These are phyloP conservation scores for Rhizoctonia solani DNA, from an alignment of 1,284 basidiomycete genomes.

Conservation along the genomic window DNA sequence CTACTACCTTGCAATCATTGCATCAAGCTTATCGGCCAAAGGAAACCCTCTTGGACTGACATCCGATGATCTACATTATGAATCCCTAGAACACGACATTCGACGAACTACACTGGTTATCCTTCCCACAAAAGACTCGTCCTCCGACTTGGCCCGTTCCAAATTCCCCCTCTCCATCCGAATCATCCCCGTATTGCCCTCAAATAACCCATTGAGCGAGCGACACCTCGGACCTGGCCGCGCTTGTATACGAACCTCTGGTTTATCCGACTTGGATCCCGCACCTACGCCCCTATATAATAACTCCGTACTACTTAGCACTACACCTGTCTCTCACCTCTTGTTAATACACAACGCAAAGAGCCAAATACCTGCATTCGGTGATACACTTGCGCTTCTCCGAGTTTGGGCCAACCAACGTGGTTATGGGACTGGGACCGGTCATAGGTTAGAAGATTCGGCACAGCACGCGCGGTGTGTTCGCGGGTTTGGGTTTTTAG, in stretches of 20 bases:
- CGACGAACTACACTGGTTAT: conserved; percentile 72
- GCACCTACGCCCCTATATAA: conserved; percentile 80
- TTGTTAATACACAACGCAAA: conserved; percentile 70
- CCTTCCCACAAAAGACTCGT: conserved; percentile 55
- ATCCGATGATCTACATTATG: conserved; percentile 61
- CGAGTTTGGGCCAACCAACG: conserved; percentile 91
- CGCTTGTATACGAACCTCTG: neutral
- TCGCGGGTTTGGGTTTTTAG: conserved; percentile 67
- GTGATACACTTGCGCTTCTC: conserved; percentile 78
- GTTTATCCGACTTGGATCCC: conserved; percentile 39
- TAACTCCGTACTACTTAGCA: conserved; percentile 67
- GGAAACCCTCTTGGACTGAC: conserved; percentile 45
- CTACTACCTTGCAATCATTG: conserved; percentile 86
- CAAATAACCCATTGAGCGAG: conserved; percentile 52
- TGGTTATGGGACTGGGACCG: conserved; percentile 64
- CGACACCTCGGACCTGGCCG: conserved; percentile 27
- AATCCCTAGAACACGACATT: conserved; percentile 64
- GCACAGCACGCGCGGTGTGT: conserved; percentile 52
- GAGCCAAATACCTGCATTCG: conserved; percentile 65
- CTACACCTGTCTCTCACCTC: conserved; percentile 68
- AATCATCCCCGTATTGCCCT: conserved; percentile 70
- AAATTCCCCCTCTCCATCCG: conserved; percentile 43
- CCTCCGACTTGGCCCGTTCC: conserved; percentile 36
- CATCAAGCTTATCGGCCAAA: conserved; percentile 60
- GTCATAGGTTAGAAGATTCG: conserved; percentile 39